Evolutionary conservation across 2,329 filamentous ascomycete species (phyloP), one percentile per base, ranked within the genome.

Genomic region (Pseudocercospora crystallina): DNA sequence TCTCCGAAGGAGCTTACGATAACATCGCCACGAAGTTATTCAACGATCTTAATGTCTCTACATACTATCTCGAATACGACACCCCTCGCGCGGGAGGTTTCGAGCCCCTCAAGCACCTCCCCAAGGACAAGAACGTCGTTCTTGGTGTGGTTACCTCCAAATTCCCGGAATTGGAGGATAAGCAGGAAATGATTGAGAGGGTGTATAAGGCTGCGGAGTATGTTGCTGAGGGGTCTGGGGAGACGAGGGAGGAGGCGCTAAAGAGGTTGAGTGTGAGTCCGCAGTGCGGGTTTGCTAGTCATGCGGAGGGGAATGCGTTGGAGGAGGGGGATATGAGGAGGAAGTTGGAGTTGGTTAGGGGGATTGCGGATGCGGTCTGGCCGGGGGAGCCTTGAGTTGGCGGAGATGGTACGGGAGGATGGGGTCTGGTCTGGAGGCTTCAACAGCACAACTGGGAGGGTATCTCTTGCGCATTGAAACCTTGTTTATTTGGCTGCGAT

Each of bases 331-430:
- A 87, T 55, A 85, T 90, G 83, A 81, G 81, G 71, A 82, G 80
- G 69, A 91, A 90, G 75, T 71, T 91, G 62, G 75, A 80, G 58
- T 71, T 91, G 45, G 85, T 90, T 13, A 80, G 86, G 57, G 76
- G 82, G 60, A 82, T 91, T 62, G 86, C 87, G 2, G 80, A 90
- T 64, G 81, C 85, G 62, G 80, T 90, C 51, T 91, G 87, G 87
- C 76, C 78, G 3, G 75, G 76, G 14, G 71, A 81, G 71, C 65
- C 73, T 57, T 81, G 54, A 65, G 43, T 11, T 39, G 37, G 38
- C 26, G 11, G 10, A 13, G 12, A n/a, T 33, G n/a, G 8, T 39
- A 13, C 8, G 34, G 15, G 26, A 14, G 12, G 43, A n/a, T n/a
- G n/a, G n/a, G n/a, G 3, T 20, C 20, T n/a, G 12, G 31, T 11